Evolutionary conservation across 768 basidiomycete species (phyloP), one percentile per base, ranked within the genome.

Genomic region (Chalciporus chontae): DNA sequence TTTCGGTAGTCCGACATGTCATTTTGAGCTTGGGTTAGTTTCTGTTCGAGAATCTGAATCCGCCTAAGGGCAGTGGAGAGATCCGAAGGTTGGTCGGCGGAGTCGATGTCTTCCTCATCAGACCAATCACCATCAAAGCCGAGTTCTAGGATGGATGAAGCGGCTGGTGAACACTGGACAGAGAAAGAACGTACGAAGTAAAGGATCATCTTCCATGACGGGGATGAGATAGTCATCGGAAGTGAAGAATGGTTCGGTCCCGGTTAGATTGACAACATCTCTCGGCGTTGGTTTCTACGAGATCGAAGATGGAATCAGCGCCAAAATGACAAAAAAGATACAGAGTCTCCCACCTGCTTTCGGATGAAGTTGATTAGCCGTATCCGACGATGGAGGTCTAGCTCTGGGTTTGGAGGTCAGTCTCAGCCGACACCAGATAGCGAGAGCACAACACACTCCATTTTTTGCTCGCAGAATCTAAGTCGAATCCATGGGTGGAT

Each of bases 341-440:
- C 8, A 5, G 1, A 14, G 21, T 34, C 61, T 48, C n/a, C n/a
- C 47, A 90, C 91, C 68, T 81, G 78, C 69, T 80, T 86, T 50
- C 94, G 74, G 61, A 95, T 91, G 68, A 79, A 89, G 66, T 96
- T 96, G 69, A 96, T 82, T 44, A 96, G 69, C 42, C 89, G 80
- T 57, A 92, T 84, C 17, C 87, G 77, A 48, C 80, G 79, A 67
- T 92, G 84, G 54, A 85, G 81, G 65, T 95, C 93, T 34, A 94
- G 71, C 0, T 73, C 89, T 91, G 54, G 24, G 29, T 24, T 38
- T 29, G 21, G 17, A 15, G 7, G 36, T 43, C 26, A 29, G 36
- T 15, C 29, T 53, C 52, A 48, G 44, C 17, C 52, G 19, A 41
- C 1, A 27, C 8, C 19, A 32, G 17, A 4, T 15, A 26, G 5